A percentile compares a stretch with the other conserved stretches of the same genome.
Conservation (phyloP, 1,284 basidiomycete species). For the Tilletia horrida region DNA sequence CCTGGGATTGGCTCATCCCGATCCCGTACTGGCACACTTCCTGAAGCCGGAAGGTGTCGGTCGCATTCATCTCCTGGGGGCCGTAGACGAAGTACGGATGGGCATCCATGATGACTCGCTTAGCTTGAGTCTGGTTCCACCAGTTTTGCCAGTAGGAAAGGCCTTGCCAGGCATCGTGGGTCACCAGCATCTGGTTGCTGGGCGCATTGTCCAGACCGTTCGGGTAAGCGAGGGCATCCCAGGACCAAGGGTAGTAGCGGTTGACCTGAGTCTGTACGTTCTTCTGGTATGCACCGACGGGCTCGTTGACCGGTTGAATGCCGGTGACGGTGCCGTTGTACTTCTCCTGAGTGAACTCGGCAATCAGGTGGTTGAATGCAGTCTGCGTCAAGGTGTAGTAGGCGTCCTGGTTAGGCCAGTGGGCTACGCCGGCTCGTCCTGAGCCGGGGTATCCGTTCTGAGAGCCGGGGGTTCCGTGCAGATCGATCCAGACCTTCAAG, state of each 20-base stretch:
- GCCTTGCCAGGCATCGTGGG: conserved; percentile 26
- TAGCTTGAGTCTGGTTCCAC: conserved; percentile 32
- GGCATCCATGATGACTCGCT: conserved; percentile 42
- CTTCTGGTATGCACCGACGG: conserved; percentile 15
- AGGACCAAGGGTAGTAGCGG: conserved; percentile 25
- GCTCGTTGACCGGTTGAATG: conserved; percentile 19
- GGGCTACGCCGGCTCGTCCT: conserved; percentile 6
- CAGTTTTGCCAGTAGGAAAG: conserved; percentile 27
- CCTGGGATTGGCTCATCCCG: conserved; percentile 30
- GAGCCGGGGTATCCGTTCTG: conserved; percentile 18
- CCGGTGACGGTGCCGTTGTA: conserved; percentile 23
- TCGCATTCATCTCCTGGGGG: conserved; percentile 31
- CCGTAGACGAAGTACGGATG: conserved; percentile 48
- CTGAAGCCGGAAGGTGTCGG: conserved; percentile 35
- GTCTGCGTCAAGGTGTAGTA: conserved; percentile 17
- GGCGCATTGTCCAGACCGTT: background rate
- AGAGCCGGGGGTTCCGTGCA: conserved; percentile 18
- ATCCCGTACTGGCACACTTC: conserved; percentile 32
- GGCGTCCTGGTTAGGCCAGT: conserved; percentile 14
- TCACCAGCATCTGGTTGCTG: conserved; percentile 15
- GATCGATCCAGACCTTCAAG: conserved; percentile 22
- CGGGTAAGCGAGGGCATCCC: conserved; percentile 19
- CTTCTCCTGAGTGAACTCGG: conserved; percentile 17
- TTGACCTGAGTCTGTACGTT: conserved; percentile 18
- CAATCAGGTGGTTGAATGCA: conserved; percentile 19